Conservation (phyloP, 108 stramenopile species). For the Poteriospumella lacustris region DNA sequence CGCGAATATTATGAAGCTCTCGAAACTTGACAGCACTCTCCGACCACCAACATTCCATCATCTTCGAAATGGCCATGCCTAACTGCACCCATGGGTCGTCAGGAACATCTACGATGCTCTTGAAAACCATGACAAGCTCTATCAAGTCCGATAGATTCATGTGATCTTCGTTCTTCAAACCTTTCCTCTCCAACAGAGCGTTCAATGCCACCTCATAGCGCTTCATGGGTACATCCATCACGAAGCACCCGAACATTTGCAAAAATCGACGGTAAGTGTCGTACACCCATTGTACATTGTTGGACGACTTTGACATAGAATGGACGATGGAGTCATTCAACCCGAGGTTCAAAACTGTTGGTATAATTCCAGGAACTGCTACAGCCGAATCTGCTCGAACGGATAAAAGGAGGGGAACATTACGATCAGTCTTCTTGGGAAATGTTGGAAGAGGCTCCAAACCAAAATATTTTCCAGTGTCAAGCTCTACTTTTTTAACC, state of each 20-base stretch:
- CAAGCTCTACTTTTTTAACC: neutral
- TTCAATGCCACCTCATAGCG: conserved; percentile 72
- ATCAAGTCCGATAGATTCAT: neutral
- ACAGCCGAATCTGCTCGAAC: neutral
- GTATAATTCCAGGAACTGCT: neutral
- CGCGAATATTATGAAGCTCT: neutral
- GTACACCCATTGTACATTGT: conserved; percentile 66
- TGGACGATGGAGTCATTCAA: conserved; percentile 68
- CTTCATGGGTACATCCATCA: conserved; percentile 63
- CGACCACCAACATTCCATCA: neutral
- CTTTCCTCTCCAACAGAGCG: too few species aligned
- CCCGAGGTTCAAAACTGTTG: conserved; percentile 65
- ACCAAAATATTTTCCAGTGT: neutral
- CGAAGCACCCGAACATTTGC: conserved; percentile 75
- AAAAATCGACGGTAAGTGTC: conserved; percentile 72
- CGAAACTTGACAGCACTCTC: neutral
- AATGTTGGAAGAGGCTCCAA: too few species aligned
- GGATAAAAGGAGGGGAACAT: conserved; percentile 2
- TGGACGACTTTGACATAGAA: conserved; percentile 57
- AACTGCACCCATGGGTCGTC: conserved; percentile 3
- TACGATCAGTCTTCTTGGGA: neutral
- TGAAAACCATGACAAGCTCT: neutral
- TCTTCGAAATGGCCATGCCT: neutral
- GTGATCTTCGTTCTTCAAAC: neutral
- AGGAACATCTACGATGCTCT: neutral